These are phyloP conservation scores for Coccomyxa subellipsoidea DNA, from an alignment of 163 green algal genomes.

Conservation along the genomic window DNA sequence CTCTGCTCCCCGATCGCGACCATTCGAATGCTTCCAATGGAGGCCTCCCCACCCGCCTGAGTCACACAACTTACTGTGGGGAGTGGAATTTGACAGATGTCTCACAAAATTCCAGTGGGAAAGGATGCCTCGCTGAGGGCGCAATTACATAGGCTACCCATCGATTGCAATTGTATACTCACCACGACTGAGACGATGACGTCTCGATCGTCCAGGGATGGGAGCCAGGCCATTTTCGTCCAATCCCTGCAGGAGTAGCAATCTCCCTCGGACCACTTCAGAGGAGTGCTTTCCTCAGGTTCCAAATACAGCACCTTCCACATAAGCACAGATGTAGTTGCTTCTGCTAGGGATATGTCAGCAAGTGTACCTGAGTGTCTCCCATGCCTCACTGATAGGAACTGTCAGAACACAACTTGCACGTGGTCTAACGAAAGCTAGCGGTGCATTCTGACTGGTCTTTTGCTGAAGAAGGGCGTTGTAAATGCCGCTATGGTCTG, in stretches of 20 bases:
- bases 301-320: too few relatives aligned
- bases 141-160: background rate
- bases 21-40: background rate
- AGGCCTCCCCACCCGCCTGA: background rate
- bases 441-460: background rate
- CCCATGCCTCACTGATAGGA: background rate
- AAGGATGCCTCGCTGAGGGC: background rate
- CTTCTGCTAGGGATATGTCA: background rate
- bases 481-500: background rate
- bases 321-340: background rate
- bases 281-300: too few relatives aligned
- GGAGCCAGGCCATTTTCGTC: background rate
- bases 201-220: background rate
- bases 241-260: background rate
- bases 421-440: background rate
- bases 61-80: background rate
- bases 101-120: background rate
- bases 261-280: too few relatives aligned
- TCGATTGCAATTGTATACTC: background rate
- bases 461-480: background rate
- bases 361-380: background rate
- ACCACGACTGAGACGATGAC: background rate
- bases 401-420: background rate
- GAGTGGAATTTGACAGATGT: too few relatives aligned
- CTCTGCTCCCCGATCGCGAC: slow-evolving; percentile 6